Base-by-base conservation (phyloP, 805 yeast species). In the Blastobotrys peoriensis region DNA sequence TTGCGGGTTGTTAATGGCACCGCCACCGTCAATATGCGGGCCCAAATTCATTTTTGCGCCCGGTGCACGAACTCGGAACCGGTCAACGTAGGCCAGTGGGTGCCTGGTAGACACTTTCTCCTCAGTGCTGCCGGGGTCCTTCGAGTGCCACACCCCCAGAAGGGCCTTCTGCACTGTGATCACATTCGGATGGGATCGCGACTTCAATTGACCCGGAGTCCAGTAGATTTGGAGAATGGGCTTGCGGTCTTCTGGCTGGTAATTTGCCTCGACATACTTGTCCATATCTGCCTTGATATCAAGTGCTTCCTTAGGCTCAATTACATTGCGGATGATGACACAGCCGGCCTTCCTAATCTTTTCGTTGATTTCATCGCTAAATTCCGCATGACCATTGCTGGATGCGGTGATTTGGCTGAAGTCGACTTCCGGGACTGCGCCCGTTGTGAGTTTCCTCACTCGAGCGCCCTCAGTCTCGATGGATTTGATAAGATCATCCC, bases 1-100 rank as follows among this genome's bases (percentile, higher is more conserved):
- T n/a, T n/a, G n/a, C n/a, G n/a, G 34, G 33, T 71, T 73, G 49
- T 69, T 73, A 72, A 75, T 71, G 36, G 75, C 53, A 46, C 68
- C 74, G 36, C 72, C 68, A 16, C 68, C 60, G 49, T 71, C 75
- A 10, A 62, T 53, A 44, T 71, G 75, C 21, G 69, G 63, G 25
- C 62, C 66, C 30, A 70, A 58, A 5, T 67, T 41, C 28, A 57
- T 49, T 16, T 30, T 51, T 19, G 57, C 61, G 5, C 73, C 73
- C 1, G 74, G 70, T 4, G 57, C 55, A 38, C 74, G 57, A 33
- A 71, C 63, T 43, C 74, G 57, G 35, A 71, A 54, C 15, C 73
- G 56, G 54, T 71, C 75, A 13, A 70, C 72, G 51, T 70, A 71
- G 10, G 64, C 60, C 18, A 70, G 56, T 30, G 67, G 64, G 18